Evolutionary conservation across 75 land plant species (phyloP), one percentile per base, ranked within the genome.

Genomic region (Picea sitchensis): DNA sequence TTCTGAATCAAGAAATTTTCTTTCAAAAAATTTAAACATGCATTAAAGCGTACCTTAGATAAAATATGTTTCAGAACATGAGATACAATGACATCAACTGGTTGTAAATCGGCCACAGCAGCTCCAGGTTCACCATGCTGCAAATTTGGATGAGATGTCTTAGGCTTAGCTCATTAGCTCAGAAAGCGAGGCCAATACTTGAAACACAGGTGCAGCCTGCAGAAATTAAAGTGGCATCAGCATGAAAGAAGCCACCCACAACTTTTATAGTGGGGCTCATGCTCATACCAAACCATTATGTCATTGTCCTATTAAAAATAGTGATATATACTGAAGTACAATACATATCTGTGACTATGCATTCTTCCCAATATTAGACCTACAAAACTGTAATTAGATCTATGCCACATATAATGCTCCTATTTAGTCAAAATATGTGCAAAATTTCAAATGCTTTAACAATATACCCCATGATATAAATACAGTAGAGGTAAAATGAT

Each of bases 71-170:
- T 85, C 11, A 97, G 94, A 63, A 97, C 92, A 86, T 93, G 98
- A 72, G 92, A 84, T 11, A 97, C 96, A 23, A 97, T 84, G 61
- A 84, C 82, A 83, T 97, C 96, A 59, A 95, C 98, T 64, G 91
- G 91, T 57, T 92, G 94, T 26, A 95, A 59, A 54, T 93, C 98
- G 67, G 87, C 89, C 61, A 97, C 90, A 80, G 90, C 92, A 77
- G 96, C 95, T 77, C 99, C 99, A 81, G 98, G 98, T 81, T 97
- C 99, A 44, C 99, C 99, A 90, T 97, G 99, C 99, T 97, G 92
- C 81, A 84, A 92, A 79, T 61, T 60, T 57, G 56, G 76, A 83
- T 61, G 80, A 65, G 62, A 85, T 61, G 60, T 56, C 68, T 73
- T 77, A 71, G 64, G 67, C 68, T 73, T 77, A 71, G 64, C 76